Base-by-base conservation (phyloP, 495 filamentous ascomycete genomes). In the Penicillium waksmanii region DNA sequence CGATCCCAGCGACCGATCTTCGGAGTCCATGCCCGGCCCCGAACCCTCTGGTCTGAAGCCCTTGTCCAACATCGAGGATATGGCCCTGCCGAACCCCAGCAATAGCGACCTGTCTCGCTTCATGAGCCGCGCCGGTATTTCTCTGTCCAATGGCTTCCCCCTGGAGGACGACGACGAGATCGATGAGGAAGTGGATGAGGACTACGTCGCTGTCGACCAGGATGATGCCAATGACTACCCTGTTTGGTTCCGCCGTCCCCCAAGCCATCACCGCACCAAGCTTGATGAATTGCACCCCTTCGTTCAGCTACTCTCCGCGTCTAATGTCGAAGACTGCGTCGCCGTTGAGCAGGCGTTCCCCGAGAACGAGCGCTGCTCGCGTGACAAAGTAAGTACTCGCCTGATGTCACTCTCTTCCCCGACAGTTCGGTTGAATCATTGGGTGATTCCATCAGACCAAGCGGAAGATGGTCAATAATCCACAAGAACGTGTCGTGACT, bases 271-370 rank as follows among this genome's bases (percentile, higher is more conserved):
- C 10, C 78, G 72, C 59, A 74, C 76, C 51, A 73, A 76, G 58
- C 60, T 80, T 42, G 78, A 83, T 62, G 75, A 83, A 36, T 65
- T 88, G 56, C 84, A 88, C 63, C 89, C 89, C 3, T 89, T 89
- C 55, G 83, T 88, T 5, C 85, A 90, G 58, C 82, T 87, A 15
- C 81, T 97, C 36, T 89, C 83, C 23, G 71, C 84, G 47, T 85
- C 85, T 0, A 90, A 96, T 67, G 75, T 92, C 11, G 90, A 95
- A 1, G 85, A 89, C 19, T 94, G 90, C 70, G 75, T 92, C 25
- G 77, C 77, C 13, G 81, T 97, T 35, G 93, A 97, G 72, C 84
- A 87, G 49, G 84, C 88, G 3, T 96, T 97, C 65, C 81, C 85
- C 1, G 77, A 90, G 59, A 74, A 80, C 6, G 88, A 96, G 73